Evolutionary conservation across 495 filamentous ascomycete species (phyloP).

Genomic region (Apodospora peruviana): DNA sequence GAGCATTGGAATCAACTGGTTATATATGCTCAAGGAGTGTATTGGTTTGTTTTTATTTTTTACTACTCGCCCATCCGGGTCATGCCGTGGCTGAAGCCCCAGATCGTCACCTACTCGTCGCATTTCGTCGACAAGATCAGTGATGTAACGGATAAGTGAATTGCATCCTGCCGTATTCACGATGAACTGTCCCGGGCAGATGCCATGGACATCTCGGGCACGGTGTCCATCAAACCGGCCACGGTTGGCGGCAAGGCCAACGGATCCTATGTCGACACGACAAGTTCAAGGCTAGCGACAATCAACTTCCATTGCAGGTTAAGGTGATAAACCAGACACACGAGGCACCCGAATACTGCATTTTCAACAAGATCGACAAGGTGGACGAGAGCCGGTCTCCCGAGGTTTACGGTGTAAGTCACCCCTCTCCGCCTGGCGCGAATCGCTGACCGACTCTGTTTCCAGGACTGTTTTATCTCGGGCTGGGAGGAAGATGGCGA

Average conservation of each 20-base stretch:
- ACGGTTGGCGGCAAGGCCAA: not conserved
- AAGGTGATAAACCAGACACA: not conserved
- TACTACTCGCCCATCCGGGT: no score
- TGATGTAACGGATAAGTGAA: not conserved
- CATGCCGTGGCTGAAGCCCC: not conserved
- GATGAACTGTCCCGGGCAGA: not conserved
- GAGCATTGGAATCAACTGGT: no score
- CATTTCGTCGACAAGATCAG: slow-evolving; percentile 4
- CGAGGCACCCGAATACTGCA: not conserved
- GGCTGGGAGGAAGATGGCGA: slow-evolving; percentile 2
- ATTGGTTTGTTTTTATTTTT: no score
- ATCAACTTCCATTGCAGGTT: not conserved
- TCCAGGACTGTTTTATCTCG: not conserved
- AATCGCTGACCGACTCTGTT: not conserved
- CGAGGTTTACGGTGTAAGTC: not conserved
- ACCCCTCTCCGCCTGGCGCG: not conserved
- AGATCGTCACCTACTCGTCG: slow-evolving; percentile 2
- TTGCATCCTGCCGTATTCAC: not conserved
- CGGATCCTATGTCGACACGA: not conserved
- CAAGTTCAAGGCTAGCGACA: slow-evolving; percentile 1
- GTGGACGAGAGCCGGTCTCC: not conserved
- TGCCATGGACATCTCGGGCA: not conserved
- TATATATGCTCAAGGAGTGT: no score
- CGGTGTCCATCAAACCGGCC: not conserved
- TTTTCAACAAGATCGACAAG: not conserved